Evolutionary conservation across 495 filamentous ascomycete genomes (phyloP).

Genomic region (Xylaria scruposa): DNA sequence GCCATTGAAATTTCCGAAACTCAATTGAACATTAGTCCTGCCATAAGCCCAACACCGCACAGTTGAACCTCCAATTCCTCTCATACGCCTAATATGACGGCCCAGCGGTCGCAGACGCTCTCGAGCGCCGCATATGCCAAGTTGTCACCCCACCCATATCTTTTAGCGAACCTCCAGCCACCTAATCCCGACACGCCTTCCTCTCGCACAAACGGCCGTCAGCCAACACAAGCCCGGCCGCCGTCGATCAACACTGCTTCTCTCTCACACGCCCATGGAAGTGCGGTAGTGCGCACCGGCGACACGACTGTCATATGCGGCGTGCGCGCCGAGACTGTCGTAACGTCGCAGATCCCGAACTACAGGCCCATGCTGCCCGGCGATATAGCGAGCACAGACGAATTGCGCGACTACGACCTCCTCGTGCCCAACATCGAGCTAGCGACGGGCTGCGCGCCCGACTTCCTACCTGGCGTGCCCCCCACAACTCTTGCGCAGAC

Average conservation of each 20-base stretch:
- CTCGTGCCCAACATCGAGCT: slow-evolving; percentile 94
- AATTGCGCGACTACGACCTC: slow-evolving; percentile 65
- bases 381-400: slow-evolving; percentile 42
- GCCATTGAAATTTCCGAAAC: slow-evolving; percentile 36
- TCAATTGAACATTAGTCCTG: not conserved
- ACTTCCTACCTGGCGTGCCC: slow-evolving; percentile 81
- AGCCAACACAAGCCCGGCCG: slow-evolving; percentile 69
- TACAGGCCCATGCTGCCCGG: slow-evolving; percentile 53
- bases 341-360: slow-evolving; percentile 70
- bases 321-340: slow-evolving; percentile 84
- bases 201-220: slow-evolving; percentile 79
- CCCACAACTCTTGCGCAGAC: slow-evolving; percentile 83
- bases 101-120: slow-evolving; percentile 62
- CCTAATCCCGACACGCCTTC: slow-evolving; percentile 46
- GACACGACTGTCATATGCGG: slow-evolving; percentile 94
- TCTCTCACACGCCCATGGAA: slow-evolving; percentile 86
- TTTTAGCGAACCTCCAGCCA: slow-evolving; percentile 81
- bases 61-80: slow-evolving; percentile 3
- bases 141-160: slow-evolving; percentile 85
- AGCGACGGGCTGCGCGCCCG: slow-evolving; percentile 84
- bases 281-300: slow-evolving; percentile 83
- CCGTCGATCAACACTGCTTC: slow-evolving; percentile 77
- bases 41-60: slow-evolving; percentile 15
- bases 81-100: slow-evolving; percentile 34
- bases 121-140: slow-evolving; percentile 85